Evolutionary conservation across 208 protist genomes (phyloP).

Genomic region (Crithidia expoeki): DNA sequence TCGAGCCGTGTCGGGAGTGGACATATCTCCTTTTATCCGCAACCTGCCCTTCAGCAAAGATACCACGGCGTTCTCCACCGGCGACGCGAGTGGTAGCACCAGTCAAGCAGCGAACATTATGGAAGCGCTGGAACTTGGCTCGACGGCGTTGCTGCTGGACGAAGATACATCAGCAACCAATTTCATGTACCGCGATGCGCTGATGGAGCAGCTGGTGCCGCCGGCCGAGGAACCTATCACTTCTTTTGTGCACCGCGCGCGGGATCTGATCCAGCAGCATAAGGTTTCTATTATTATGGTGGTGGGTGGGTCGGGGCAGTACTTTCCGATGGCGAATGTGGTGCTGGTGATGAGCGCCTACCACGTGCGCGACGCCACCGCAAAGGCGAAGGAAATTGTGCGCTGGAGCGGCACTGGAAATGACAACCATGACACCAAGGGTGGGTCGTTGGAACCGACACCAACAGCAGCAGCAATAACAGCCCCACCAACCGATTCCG

Average conservation of each 20-base stretch:
- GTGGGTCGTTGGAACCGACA: background rate
- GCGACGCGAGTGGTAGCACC: slow-evolving; percentile 91
- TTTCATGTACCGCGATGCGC: slow-evolving; percentile 94
- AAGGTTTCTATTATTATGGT: slow-evolving; percentile 89
- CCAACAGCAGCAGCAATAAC: background rate
- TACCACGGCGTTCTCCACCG: slow-evolving; percentile 70
- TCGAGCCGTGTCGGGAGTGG: slow-evolving; percentile 80
- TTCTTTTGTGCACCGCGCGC: slow-evolving; percentile 81
- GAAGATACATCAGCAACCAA: slow-evolving; percentile 97
- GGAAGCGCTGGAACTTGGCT: slow-evolving; percentile 94
- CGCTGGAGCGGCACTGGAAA: background rate
- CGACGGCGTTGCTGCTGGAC: slow-evolving; percentile 90
- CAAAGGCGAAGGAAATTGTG: slow-evolving; percentile 64
- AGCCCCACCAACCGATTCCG: slow-evolving; percentile 11
- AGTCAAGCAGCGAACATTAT: slow-evolving; percentile 93
- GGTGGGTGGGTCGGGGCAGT: slow-evolving; percentile 93
- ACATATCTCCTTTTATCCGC: slow-evolving; percentile 95
- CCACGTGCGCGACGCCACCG: slow-evolving; percentile 72
- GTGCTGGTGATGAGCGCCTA: slow-evolving; percentile 92
- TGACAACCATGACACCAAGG: background rate
- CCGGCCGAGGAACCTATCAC: slow-evolving; percentile 93
- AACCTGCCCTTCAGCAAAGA: slow-evolving; percentile 86
- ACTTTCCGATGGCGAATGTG: slow-evolving; percentile 88
- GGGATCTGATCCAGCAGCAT: slow-evolving; percentile 65
- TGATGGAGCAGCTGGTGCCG: slow-evolving; percentile 92